Evolutionary conservation across 2,329 filamentous ascomycete genomes (phyloP).

Genomic region (Chaetothyriales sp.): DNA sequence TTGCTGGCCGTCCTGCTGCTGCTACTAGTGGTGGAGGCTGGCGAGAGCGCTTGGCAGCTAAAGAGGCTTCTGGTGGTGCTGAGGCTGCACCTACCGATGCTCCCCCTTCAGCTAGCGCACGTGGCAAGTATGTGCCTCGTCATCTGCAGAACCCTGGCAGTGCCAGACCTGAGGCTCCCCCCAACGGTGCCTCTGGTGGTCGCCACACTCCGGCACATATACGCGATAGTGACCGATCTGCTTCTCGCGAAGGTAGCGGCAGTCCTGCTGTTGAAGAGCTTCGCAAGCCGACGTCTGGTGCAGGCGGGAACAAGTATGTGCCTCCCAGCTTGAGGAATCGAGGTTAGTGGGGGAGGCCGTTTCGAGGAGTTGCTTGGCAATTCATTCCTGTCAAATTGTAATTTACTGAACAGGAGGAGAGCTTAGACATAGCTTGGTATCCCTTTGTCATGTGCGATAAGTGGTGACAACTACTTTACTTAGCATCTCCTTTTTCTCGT

Average conservation of each 20-base stretch:
- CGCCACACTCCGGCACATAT: conserved; percentile 23
- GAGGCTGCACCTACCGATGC: conserved; percentile 5
- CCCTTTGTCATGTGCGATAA: not conserved
- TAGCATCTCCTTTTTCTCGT: too few species aligned
- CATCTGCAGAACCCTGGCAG: conserved; percentile 20
- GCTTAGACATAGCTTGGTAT: not conserved
- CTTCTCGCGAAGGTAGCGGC: conserved; percentile 11
- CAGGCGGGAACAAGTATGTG: conserved; percentile 13
- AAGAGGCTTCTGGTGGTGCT: conserved; percentile 21
- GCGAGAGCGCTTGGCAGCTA: conserved; percentile 48
- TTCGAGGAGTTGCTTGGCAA: not conserved
- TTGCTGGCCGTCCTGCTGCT: conserved; percentile 37
- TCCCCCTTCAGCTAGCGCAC: conserved; percentile 6
- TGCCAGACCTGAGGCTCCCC: conserved; percentile 17
- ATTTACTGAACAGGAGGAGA: not conserved
- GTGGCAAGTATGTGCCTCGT: conserved; percentile 25
- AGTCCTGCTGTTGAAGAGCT: conserved; percentile 8
- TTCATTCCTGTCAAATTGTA: not conserved
- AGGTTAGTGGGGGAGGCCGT: conserved; percentile 1
- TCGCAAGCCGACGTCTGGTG: conserved; percentile 10
- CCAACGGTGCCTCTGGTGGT: conserved; percentile 21
- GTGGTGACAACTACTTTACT: not conserved
- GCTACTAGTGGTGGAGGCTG: conserved; percentile 37
- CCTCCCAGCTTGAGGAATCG: conserved; percentile 16
- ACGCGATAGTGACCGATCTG: conserved; percentile 20